Evolutionary conservation across 2,329 filamentous ascomycete species (phyloP).

Genomic region (Diaporthe caulivora): DNA sequence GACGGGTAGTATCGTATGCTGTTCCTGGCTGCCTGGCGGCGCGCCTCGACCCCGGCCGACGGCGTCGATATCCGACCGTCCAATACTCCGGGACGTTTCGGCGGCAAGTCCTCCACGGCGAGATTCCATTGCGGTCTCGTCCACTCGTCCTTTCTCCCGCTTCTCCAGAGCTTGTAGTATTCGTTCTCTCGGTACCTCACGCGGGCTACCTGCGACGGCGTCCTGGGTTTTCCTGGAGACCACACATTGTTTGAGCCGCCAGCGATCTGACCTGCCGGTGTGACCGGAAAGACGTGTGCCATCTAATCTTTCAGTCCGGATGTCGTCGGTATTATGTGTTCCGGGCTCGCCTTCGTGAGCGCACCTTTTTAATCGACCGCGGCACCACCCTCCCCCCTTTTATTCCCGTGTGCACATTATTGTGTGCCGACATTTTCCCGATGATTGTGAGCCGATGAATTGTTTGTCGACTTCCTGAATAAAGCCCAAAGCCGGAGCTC

Average conservation of each 20-base stretch:
- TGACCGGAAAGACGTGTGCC: background rate
- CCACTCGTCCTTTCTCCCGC: background rate
- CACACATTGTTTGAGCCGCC: background rate
- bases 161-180: background rate
- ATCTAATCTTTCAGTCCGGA: background rate
- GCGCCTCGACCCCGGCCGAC: background rate
- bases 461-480: background rate
- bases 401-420: fast-evolving
- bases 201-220: background rate
- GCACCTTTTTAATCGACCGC: background rate
- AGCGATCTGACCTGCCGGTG: fast-evolving
- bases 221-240: background rate
- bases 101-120: background rate
- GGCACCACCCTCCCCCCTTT: no score
- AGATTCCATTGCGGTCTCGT: background rate
- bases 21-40: background rate
- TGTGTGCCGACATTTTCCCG: fast-evolving
- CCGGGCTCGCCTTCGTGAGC: no score
- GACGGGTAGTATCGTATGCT: background rate
- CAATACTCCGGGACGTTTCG: background rate
- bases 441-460: no score
- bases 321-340: no score
- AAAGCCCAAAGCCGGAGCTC: background rate
- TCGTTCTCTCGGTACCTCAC: slow-evolving; percentile 1
- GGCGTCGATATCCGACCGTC: background rate